Evolutionary conservation across 75 land plant species (phyloP).

Genomic region (Sequoia sempervirens): DNA sequence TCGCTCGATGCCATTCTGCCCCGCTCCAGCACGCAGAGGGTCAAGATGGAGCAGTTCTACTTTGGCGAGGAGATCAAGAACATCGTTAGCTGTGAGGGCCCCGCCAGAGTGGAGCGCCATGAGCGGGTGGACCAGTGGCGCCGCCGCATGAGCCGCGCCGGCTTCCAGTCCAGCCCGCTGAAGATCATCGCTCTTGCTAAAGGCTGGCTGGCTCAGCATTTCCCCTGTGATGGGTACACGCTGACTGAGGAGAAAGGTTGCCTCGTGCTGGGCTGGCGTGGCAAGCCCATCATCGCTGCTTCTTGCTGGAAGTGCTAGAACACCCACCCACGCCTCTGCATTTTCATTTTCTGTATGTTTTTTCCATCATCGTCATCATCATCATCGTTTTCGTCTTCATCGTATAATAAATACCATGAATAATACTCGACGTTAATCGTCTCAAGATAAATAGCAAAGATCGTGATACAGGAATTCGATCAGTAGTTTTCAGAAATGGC

Average conservation of each 20-base stretch:
- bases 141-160: conserved; percentile 40
- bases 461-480: no score
- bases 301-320: conserved; percentile 50
- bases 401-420: no score
- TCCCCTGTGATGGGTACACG: conserved; percentile 24
- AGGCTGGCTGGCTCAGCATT: conserved; percentile 24
- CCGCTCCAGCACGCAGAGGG: conserved; percentile 27
- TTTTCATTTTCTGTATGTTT: no score
- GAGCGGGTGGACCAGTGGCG: conserved; percentile 51
- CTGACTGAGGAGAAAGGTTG: conserved; percentile 51
- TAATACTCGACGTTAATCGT: no score
- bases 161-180: conserved; percentile 34
- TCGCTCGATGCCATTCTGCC: conserved; percentile 42
- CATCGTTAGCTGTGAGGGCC: conserved; percentile 47
- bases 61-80: conserved; percentile 49
- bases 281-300: conserved; percentile 37
- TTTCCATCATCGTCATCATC: no score
- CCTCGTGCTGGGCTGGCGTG: conserved; percentile 48
- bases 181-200: conserved; percentile 19
- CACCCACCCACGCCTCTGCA: no score
- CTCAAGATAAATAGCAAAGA: no score
- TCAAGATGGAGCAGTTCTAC: conserved; percentile 51
- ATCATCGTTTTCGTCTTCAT: no score
- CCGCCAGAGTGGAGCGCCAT: conserved; percentile 44
- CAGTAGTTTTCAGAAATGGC: no score